These are phyloP conservation scores for Tuber indicum DNA, from an alignment of 495 filamentous ascomycete genomes.

Conservation along the genomic window DNA sequence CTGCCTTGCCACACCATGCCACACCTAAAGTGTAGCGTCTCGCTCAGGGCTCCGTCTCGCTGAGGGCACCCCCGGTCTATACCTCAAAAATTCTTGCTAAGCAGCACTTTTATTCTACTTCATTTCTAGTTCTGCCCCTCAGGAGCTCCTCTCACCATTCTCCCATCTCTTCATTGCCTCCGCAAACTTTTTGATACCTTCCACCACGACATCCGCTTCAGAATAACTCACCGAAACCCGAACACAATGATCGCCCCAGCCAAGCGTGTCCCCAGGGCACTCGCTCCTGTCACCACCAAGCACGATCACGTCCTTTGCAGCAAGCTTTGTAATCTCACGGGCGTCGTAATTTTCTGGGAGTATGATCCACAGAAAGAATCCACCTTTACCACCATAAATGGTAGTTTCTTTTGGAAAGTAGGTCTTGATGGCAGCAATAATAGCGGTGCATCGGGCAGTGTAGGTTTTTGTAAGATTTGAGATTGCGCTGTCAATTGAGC, in stretches of 20 bases:
- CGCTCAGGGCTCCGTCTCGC: too few relatives aligned
- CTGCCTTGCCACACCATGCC: too few relatives aligned
- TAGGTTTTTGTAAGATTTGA: conserved; percentile 15
- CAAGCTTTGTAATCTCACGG: conserved; percentile 26
- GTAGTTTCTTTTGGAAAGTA: conserved; percentile 25
- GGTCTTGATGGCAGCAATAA: conserved; percentile 15
- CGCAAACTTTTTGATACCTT: conserved; percentile 36
- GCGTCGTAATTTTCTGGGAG: conserved; percentile 26
- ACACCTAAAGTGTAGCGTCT: too few relatives aligned
- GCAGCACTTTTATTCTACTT: conserved; percentile 2
- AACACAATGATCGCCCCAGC: conserved; percentile 35
- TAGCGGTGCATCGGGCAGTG: conserved; percentile 19
- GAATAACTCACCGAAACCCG: conserved; percentile 36
- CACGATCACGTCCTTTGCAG: conserved; percentile 27
- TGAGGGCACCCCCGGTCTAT: too few relatives aligned
- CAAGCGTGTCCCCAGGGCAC: conserved; percentile 26
- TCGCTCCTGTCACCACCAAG: conserved; percentile 32
- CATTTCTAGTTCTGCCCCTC: not conserved
- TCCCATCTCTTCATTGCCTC: conserved; percentile 30
- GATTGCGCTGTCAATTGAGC: conserved; percentile 26
- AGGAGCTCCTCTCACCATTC: conserved; percentile 12
- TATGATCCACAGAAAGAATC: conserved; percentile 39
- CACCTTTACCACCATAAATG: conserved; percentile 32
- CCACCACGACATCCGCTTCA: conserved; percentile 28
- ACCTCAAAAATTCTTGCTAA: not conserved